Percentiles rank a stretch among this genome's conserved stretches.
These are phyloP conservation scores for Naganishia sp. DNA, from an alignment of 1,284 basidiomycete genomes.

Conservation along the genomic window DNA sequence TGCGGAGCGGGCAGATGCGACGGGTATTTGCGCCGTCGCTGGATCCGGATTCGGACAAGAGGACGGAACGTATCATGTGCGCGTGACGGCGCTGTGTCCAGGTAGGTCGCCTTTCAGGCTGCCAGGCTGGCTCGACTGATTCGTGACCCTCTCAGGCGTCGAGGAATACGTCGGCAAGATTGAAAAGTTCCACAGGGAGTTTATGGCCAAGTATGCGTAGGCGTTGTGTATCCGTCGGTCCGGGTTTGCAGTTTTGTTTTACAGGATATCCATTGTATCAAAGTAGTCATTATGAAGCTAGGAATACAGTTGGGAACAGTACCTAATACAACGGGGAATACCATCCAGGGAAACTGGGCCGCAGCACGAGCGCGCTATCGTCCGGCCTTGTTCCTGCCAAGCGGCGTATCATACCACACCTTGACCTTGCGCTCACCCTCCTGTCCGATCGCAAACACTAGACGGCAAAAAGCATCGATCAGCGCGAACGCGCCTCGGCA, in stretches of 20 bases:
- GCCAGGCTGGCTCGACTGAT: slow-evolving; percentile 40
- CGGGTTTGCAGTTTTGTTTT: neutral
- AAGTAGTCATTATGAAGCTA: neutral
- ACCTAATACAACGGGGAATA: neutral
- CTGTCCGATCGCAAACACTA: slow-evolving; percentile 81
- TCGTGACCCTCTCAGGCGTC: slow-evolving; percentile 53
- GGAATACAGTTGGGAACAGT: neutral
- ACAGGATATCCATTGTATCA: neutral
- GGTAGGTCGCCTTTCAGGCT: slow-evolving; percentile 54
- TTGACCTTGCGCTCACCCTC: slow-evolving; percentile 74
- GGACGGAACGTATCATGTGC: slow-evolving; percentile 80
- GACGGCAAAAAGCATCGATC: neutral
- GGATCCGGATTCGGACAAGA: slow-evolving; percentile 90
- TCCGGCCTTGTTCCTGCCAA: slow-evolving; percentile 19
- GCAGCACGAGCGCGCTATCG: neutral
- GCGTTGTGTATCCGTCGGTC: neutral
- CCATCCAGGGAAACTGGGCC: neutral
- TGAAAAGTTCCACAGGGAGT: slow-evolving; percentile 78
- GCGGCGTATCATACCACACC: slow-evolving; percentile 70
- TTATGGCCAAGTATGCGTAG: slow-evolving; percentile 67
- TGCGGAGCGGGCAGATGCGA: slow-evolving; percentile 60
- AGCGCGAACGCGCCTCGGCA: neutral
- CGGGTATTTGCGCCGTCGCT: slow-evolving; percentile 89
- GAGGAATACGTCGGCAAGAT: slow-evolving; percentile 85
- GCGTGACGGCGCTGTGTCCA: slow-evolving; percentile 83